phyloP scores from a whole-genome alignment of 495 filamentous ascomycete species.

The Xylaria longipes region DNA sequence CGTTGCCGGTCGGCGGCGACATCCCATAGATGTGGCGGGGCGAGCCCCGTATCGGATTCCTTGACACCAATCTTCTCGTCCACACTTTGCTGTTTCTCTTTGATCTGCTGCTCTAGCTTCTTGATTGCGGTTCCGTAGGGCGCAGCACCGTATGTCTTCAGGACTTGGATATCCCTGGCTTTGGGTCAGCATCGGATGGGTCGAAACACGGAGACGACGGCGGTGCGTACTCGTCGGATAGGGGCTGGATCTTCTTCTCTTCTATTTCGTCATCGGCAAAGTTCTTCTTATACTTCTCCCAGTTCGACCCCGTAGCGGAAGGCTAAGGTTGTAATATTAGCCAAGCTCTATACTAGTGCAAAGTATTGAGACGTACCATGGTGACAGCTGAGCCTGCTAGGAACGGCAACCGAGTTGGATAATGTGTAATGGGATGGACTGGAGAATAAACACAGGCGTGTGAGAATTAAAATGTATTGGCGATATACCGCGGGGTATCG shows the following conservation, averaged over 20 bases:
- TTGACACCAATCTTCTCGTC: constrained; percentile 93
- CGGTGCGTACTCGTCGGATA: constrained; percentile 85
- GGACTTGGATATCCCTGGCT: constrained; percentile 92
- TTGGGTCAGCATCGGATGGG: constrained; percentile 39
- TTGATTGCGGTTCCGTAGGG: constrained; percentile 92
- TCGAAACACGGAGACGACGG: neutral
- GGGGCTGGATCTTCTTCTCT: constrained; percentile 98
- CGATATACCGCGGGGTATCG: neutral
- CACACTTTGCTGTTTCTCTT: constrained; percentile 92
- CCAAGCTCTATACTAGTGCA: constrained; percentile 3
- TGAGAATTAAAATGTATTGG: neutral
- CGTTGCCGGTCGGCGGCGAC: constrained; percentile 96
- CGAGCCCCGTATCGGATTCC: constrained; percentile 98
- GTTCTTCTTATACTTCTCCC: constrained; percentile 98
- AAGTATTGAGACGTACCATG: constrained; percentile 34
- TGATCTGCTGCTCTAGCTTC: constrained; percentile 97
- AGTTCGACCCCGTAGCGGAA: constrained; percentile 89
- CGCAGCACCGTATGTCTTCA: constrained; percentile 98
- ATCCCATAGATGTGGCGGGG: constrained; percentile 98
- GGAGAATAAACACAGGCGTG: neutral
- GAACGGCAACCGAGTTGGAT: neutral
- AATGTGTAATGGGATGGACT: neutral
- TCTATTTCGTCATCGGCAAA: constrained; percentile 95
- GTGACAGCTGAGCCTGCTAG: constrained; percentile 23
- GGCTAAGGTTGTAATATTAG: constrained; percentile 56